These are phyloP conservation scores for Phytophthora vignae DNA, from an alignment of 352 stramenopile species.

Conservation along the genomic window DNA sequence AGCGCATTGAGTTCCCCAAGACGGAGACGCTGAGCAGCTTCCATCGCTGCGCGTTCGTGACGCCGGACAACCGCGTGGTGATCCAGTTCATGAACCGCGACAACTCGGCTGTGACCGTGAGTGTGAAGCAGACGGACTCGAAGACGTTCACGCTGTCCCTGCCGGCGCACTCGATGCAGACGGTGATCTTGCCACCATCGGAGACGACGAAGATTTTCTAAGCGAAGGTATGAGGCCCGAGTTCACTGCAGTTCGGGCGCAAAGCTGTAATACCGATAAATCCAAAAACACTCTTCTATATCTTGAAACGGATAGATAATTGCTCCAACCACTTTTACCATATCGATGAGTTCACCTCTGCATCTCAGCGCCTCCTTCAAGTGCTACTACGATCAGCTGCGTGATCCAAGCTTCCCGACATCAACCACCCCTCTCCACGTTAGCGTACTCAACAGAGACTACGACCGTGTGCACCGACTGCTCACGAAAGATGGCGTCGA, in stretches of 20 bases:
- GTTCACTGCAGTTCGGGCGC: no score
- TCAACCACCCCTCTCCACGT: conserved; percentile 46
- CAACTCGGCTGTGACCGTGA: conserved; percentile 41
- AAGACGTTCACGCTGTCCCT: conserved; percentile 28
- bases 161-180: conserved; percentile 31
- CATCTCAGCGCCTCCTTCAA: conserved; percentile 45
- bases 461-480: conserved; percentile 17
- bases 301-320: neutral
- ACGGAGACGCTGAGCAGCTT: conserved; percentile 22
- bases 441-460: conserved; percentile 40
- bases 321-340: neutral
- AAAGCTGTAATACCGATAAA: neutral
- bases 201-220: conserved; percentile 21
- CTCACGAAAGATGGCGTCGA: conserved; percentile 17
- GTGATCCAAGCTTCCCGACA: conserved; percentile 18
- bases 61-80: conserved; percentile 49
- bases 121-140: conserved; percentile 34
- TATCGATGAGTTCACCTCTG: conserved; percentile 25
- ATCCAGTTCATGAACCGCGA: conserved; percentile 55
- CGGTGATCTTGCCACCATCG: conserved; percentile 26
- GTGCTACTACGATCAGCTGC: conserved; percentile 36
- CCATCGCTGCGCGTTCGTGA: conserved; percentile 14
- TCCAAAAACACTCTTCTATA: neutral
- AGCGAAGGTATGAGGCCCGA: neutral
- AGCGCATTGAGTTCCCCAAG: conserved; percentile 48